Evolutionary conservation across 2,329 filamentous ascomycete species (phyloP).

Genomic region (Fusarium pseudoanthophilum): DNA sequence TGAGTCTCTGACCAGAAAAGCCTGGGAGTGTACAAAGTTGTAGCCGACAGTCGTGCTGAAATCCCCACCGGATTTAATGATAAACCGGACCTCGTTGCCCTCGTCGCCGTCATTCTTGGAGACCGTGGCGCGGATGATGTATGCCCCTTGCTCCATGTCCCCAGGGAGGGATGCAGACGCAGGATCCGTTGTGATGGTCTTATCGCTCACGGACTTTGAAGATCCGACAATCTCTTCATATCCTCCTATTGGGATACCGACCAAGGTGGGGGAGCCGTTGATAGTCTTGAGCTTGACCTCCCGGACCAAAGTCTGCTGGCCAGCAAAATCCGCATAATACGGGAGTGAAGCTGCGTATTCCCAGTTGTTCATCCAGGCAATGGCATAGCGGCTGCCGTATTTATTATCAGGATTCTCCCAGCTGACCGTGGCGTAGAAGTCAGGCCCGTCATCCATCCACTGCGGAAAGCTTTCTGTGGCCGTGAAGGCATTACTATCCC

Average conservation of each 20-base stretch:
- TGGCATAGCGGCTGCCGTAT: not conserved
- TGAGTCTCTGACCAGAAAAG: not conserved
- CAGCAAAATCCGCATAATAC: not conserved
- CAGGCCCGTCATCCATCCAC: not conserved
- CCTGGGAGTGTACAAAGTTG: not conserved
- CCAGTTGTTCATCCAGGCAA: not conserved
- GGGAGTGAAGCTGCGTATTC: not conserved
- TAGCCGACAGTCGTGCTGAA: not conserved
- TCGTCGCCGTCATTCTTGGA: not conserved
- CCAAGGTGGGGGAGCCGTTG: not conserved
- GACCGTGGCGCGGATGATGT: not conserved
- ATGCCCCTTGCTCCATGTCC: not conserved
- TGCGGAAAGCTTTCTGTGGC: not conserved
- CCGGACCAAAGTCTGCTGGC: not conserved
- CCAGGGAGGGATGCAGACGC: not conserved
- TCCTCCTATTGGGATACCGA: not conserved
- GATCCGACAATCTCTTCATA: accelerated
- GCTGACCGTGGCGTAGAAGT: not conserved
- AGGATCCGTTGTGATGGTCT: not conserved
- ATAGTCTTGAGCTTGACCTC: not conserved
- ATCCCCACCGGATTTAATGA: not conserved
- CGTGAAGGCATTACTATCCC: not conserved
- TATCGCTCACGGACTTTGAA: not conserved
- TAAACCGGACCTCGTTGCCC: not conserved
- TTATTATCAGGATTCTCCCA: not conserved